phyloP scores from a whole-genome alignment of 306 rosid species.

The Trifolium pratense region DNA sequence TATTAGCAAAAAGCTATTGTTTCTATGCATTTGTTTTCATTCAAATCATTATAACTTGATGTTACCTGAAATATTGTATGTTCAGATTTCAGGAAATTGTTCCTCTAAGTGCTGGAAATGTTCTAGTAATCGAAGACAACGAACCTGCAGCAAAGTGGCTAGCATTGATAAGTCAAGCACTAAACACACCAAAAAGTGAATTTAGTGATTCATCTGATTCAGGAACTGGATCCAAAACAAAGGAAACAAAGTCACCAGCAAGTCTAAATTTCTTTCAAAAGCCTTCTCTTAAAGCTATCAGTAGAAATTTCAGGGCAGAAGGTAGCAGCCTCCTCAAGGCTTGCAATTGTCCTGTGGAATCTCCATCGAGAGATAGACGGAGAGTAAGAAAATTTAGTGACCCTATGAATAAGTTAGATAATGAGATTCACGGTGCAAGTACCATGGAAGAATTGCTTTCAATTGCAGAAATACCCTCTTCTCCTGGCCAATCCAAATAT shows the following conservation, averaged over 20 bases:
- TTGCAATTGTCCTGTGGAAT: constrained; percentile 77
- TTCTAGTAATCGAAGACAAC: constrained; percentile 85
- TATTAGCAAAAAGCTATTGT: not conserved
- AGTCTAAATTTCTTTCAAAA: constrained; percentile 71
- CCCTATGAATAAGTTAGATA: constrained; percentile 42
- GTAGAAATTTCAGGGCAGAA: constrained; percentile 65
- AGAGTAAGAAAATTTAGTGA: constrained; percentile 61
- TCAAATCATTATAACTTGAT: constrained; percentile 23
- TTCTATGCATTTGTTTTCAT: not conserved
- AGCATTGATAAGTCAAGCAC: constrained; percentile 70
- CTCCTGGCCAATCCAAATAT: constrained; percentile 48
- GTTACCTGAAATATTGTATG: constrained; percentile 9
- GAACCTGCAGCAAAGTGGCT: constrained; percentile 97
- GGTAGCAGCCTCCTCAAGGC: constrained; percentile 65
- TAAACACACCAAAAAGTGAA: constrained; percentile 62
- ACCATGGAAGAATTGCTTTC: constrained; percentile 56
- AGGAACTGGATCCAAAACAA: constrained; percentile 44
- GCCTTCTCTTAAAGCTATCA: constrained; percentile 72
- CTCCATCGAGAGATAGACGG: constrained; percentile 53
- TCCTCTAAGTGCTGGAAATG: constrained; percentile 90
- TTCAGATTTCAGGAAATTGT: constrained; percentile 93
- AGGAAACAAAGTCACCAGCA: constrained; percentile 51
- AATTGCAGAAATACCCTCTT: constrained; percentile 60
- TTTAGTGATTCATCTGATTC: constrained; percentile 47
- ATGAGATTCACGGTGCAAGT: constrained; percentile 30